Evolutionary conservation across 352 stramenopile genomes (phyloP).

Genomic region (Phytopythium litorale): DNA sequence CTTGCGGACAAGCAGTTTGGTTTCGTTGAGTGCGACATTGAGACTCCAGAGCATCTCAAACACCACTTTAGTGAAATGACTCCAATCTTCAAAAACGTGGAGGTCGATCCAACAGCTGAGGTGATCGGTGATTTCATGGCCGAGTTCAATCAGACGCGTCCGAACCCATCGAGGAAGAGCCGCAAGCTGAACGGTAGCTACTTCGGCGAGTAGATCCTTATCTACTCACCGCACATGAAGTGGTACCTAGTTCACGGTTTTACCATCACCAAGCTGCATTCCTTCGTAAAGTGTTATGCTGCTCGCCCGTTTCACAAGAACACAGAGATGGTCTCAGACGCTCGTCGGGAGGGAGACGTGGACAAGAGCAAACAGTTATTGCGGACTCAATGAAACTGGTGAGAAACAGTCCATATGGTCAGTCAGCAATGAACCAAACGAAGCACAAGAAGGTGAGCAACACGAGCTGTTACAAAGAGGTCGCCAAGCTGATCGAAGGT

Average conservation of each 20-base stretch:
- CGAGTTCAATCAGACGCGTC: too few species aligned
- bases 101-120: constrained; percentile 14
- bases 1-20: constrained; percentile 25
- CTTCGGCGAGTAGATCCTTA: constrained; percentile 30
- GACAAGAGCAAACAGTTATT: constrained; percentile 12
- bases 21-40: constrained; percentile 37
- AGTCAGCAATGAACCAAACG: not conserved
- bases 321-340: constrained; percentile 18
- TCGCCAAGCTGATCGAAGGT: too few species aligned
- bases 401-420: constrained; percentile 4
- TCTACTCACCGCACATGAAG: constrained; percentile 30
- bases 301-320: too few species aligned
- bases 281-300: constrained; percentile 17
- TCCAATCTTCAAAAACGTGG: constrained; percentile 33
- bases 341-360: constrained; percentile 19
- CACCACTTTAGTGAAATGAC: constrained; percentile 32
- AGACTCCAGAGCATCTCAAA: constrained; percentile 25
- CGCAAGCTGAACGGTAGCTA: constrained; percentile 29
- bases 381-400: not conserved
- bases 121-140: too few species aligned
- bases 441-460: too few species aligned
- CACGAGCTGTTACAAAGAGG: too few species aligned
- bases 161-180: not conserved
- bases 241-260: constrained; percentile 35
- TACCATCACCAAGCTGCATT: constrained; percentile 21